Base-by-base conservation (phyloP, 192 early-diverging fungal genomes). In the Borealophlyctis nickersoniae region DNA sequence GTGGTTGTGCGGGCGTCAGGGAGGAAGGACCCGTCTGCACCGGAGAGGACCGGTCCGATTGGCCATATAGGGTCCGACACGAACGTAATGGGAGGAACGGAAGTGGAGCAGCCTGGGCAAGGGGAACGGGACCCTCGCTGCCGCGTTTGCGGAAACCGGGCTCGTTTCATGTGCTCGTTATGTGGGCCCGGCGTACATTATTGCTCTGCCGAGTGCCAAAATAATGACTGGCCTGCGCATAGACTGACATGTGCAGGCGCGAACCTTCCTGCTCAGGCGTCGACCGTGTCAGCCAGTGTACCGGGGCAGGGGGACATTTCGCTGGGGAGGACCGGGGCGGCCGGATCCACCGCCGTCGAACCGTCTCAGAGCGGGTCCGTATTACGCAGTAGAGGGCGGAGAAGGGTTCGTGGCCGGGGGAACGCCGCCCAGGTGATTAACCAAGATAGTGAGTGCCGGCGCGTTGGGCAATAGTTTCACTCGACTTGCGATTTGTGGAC, bases 201-300 rank as follows among this genome's bases (percentile, higher is more conserved):
- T 60, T 89, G 87, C 61, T 85, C 84, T 23, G 52, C 61, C 13
- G 74, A 75, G 29, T 89, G 87, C 60, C 87, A 89, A 58, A 69
- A 74, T 1, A 50, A 35, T 14, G 79, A 85, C 63, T 88, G 86
- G 49, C 58, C 49, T 23, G 22, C 22, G 16, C 86, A 88, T 60
- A 75, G 79, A 59, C 54, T 58, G 36, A 66, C 66, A 4, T 86
- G 85, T 53, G 53, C 63, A 48, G 81, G 73, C n/a, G 63, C 66
- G 27, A 36, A 7, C 30, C n/a, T 22, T 51, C 48, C 34, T 7
- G 7, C 22, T 58, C 61, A 16, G 34, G 7, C 62, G 14, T 16
- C 29, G 16, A 31, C 53, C 28, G 45, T 30, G 22, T 29, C 56
- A 9, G n/a, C 30, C 26, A 30, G 60, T 7, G 45, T 26, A 1